Evolutionary conservation across 306 rosid species (phyloP).

Genomic region (Medicago ruthenica): DNA sequence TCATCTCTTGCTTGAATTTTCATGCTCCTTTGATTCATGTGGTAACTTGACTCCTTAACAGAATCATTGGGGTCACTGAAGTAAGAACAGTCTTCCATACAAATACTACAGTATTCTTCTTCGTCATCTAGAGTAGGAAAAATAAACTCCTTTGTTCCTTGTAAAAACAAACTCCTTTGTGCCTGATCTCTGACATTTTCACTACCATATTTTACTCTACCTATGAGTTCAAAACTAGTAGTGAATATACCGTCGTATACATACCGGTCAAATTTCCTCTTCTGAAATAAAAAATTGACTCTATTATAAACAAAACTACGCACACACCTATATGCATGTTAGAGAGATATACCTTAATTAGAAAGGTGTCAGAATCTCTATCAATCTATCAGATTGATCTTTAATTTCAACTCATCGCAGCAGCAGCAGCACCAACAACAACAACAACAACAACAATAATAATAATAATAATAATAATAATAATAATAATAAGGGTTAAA

Average conservation of each 20-base stretch:
- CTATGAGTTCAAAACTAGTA: conserved; percentile 14
- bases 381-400: not conserved
- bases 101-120: not conserved
- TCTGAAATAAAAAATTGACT: not conserved
- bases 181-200: not conserved
- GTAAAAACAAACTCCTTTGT: not conserved
- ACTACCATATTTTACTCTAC: not conserved
- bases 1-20: not conserved
- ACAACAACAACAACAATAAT: no score
- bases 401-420: not conserved
- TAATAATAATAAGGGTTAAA: no score
- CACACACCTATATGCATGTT: not conserved
- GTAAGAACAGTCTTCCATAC: not conserved
- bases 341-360: not conserved
- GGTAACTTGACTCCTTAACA: conserved; percentile 26
- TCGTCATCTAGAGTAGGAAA: no score
- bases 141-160: not conserved
- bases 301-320: not conserved
- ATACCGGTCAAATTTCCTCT: conserved; percentile 33
- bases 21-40: not conserved
- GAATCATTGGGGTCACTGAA: not conserved
- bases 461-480: no score
- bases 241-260: not conserved
- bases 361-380: not conserved
- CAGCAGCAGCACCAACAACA: no score